These are phyloP conservation scores for Drechslerella dactyloides DNA, from an alignment of 2,329 filamentous ascomycete species.

Conservation along the genomic window DNA sequence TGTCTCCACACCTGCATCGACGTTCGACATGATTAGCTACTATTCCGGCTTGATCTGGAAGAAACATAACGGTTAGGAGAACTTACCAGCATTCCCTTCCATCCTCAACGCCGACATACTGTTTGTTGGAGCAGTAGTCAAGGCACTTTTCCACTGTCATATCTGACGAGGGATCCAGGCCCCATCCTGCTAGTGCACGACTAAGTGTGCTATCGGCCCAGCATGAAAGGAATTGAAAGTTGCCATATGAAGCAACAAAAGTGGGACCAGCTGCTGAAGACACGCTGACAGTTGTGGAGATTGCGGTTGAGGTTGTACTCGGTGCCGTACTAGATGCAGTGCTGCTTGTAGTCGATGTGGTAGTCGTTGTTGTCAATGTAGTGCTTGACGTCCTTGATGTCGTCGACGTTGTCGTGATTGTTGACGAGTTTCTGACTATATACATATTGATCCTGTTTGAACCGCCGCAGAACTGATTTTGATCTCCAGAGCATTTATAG, in stretches of 20 bases:
- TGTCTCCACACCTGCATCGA: constrained; percentile 36
- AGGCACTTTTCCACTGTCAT: constrained; percentile 67
- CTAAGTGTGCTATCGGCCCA: constrained; percentile 19
- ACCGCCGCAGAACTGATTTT: neutral
- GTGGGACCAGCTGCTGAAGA: neutral
- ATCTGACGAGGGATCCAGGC: constrained; percentile 5
- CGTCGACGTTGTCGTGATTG: neutral
- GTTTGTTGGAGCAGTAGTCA: constrained; percentile 63
- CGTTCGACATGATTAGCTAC: neutral
- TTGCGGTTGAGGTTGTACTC: neutral
- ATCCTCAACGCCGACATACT: constrained; percentile 67
- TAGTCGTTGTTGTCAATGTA: no score
- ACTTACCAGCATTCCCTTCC: constrained; percentile 65
- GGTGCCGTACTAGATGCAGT: constrained; percentile 8
- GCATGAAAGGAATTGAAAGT: constrained; percentile 7
- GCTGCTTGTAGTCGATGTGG: neutral
- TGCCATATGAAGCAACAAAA: neutral
- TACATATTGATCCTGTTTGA: constrained; percentile 3
- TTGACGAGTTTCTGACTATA: neutral
- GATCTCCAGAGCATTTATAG: constrained; percentile 1
- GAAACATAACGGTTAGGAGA: neutral
- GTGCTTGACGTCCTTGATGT: no score
- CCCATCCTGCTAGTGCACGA: constrained; percentile 20
- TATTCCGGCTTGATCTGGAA: constrained; percentile 16
- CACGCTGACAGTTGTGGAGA: neutral